Evolutionary conservation across 2,329 filamentous ascomycete genomes (phyloP), one percentile per base, ranked within the genome.

Genomic region (Fusarium chaquense): DNA sequence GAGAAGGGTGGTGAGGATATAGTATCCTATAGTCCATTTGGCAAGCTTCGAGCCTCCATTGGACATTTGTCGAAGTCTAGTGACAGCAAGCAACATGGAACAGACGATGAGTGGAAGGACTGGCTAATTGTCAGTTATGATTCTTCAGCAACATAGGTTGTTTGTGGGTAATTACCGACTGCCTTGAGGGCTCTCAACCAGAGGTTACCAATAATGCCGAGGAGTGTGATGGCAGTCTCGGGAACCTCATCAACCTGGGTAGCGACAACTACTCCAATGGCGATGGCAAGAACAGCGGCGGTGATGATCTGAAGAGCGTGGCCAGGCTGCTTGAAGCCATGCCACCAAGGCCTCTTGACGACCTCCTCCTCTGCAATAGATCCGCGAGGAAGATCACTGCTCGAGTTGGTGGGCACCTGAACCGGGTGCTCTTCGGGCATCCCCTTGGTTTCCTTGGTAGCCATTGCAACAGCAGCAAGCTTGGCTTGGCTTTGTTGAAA

Each of bases 61-160:
- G 13, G 81, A 76, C 80, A 86, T 84, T 9, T 77, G 79, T 20
- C 82, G 80, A 10, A 87, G 78, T n/a, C 80, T 79, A 47, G 83
- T 83, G 8, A 86, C 77, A 7, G 84, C 83, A 20, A 86, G 78
- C 47, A 87, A 82, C 79, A 87, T 86, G 26, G 85, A 84, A 10
- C 80, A 82, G 28, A 86, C 77, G 43, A 87, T 87, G 56, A 87
- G 75, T 3, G 84, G 84, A 3, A 87, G 77, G 1, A 86, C 84
- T 85, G 6, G 18, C 18, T 24, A 32, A 6, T 36, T 20, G 57
- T 69, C 8, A 72, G 64, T 20, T 3, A 16, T 13, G 13, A 5
- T 20, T n/a, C 44, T 32, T 30, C n/a, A 18, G 40, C 7, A 28
- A 35, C 24, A 28, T 8, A 16, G 12, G 13, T 22, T 4, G 28